phyloP scores from a whole-genome alignment of 2,329 filamentous ascomycete species.

The Aspergillus brunneoviolaceus region DNA sequence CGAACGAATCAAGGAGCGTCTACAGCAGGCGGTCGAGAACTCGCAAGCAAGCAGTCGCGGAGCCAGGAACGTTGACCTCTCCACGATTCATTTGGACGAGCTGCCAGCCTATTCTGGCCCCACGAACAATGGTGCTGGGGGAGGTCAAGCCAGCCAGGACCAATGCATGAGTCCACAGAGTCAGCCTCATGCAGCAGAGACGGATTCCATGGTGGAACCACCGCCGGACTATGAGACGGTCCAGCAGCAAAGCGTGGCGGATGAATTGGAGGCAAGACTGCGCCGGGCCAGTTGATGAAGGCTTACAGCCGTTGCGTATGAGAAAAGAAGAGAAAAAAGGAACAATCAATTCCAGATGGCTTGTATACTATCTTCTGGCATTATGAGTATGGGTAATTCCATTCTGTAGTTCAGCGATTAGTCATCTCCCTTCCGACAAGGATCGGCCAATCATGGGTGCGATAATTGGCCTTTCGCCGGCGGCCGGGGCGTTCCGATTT shows the following conservation, averaged over 20 bases:
- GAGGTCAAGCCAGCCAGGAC: slow-evolving; percentile 5
- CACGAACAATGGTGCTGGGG: slow-evolving; percentile 32
- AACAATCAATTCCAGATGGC: not conserved
- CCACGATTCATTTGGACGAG: slow-evolving; percentile 76
- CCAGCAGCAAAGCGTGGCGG: slow-evolving; percentile 74
- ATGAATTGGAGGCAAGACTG: slow-evolving; percentile 66
- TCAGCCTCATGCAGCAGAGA: slow-evolving; percentile 25
- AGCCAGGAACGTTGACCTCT: slow-evolving; percentile 53
- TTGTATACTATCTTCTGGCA: slow-evolving; percentile 7
- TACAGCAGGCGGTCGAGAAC: slow-evolving; percentile 73
- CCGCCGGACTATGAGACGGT: slow-evolving; percentile 91
- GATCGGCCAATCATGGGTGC: slow-evolving; percentile 41
- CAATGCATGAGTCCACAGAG: slow-evolving; percentile 14
- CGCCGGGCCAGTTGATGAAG: slow-evolving; percentile 29
- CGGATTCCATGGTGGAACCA: slow-evolving; percentile 62
- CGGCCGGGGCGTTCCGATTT: slow-evolving; percentile 44
- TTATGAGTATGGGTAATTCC: not conserved
- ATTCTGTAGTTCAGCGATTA: not conserved
- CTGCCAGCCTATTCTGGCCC: slow-evolving; percentile 80
- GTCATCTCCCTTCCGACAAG: slow-evolving; percentile 10
- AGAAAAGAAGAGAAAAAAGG: not conserved
- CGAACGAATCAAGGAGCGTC: slow-evolving; percentile 77
- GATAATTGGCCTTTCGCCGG: slow-evolving; percentile 39
- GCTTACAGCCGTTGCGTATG: not conserved
- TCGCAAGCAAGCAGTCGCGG: slow-evolving; percentile 41